Evolutionary conservation across 2,329 filamentous ascomycete genomes (phyloP).

Genomic region (Colletotrichum tropicale): DNA sequence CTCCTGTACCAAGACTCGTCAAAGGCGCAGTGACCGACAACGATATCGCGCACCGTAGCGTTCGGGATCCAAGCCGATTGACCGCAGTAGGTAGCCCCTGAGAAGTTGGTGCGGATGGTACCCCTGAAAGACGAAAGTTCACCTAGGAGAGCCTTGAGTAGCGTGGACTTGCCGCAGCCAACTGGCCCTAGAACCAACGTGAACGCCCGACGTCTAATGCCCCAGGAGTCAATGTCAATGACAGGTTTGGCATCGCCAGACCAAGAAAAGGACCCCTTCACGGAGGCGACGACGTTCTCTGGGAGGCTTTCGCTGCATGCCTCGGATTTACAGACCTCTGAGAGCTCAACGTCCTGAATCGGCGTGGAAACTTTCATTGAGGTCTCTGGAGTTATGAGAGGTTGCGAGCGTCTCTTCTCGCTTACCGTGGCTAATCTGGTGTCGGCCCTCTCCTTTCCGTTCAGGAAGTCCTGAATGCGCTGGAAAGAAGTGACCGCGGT

Average conservation of each 20-base stretch:
- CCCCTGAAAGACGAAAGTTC: constrained; percentile 25
- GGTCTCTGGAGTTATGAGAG: no score
- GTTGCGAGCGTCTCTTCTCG: background rate
- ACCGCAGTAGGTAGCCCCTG: constrained; percentile 27
- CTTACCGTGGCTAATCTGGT: background rate
- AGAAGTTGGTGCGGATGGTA: constrained; percentile 17
- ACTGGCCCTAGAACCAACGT: constrained; percentile 37
- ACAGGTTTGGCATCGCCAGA: constrained; percentile 1
- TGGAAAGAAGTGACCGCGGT: constrained; percentile 25
- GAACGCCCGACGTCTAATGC: constrained; percentile 6
- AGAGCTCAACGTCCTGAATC: background rate
- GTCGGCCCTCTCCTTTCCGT: constrained; percentile 22
- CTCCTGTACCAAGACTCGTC: constrained; percentile 34
- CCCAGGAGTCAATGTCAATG: constrained; percentile 9
- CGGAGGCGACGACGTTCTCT: background rate
- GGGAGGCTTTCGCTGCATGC: background rate
- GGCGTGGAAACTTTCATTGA: background rate
- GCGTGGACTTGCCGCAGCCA: constrained; percentile 38
- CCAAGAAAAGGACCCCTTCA: constrained; percentile 18
- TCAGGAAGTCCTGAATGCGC: constrained; percentile 29
- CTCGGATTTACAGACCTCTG: background rate
- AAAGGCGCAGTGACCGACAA: constrained; percentile 29
- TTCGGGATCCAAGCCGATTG: constrained; percentile 33
- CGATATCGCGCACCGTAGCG: constrained; percentile 34
- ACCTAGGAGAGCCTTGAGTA: constrained; percentile 34